phyloP scores from a whole-genome alignment of 306 rosid genomes.

The Fragaria iinumae region DNA sequence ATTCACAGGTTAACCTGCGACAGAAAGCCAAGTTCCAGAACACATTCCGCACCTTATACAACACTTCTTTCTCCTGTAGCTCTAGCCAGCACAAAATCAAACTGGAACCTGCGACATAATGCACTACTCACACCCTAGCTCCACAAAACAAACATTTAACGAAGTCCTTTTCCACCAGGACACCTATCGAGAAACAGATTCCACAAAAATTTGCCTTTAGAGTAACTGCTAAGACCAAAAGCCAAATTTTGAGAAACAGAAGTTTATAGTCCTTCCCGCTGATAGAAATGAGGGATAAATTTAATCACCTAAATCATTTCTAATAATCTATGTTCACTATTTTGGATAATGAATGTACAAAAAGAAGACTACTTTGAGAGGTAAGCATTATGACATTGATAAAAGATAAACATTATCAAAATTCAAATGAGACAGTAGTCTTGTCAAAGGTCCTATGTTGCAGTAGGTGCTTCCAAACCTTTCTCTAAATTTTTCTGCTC shows the following conservation, averaged over 20 bases:
- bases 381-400: slow-evolving; percentile 10
- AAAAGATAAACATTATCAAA: not conserved
- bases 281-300: not conserved
- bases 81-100: not conserved
- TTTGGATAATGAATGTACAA: slow-evolving; percentile 4
- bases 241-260: not conserved
- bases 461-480: slow-evolving; percentile 51
- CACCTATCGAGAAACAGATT: not conserved
- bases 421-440: not conserved
- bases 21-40: too few species aligned
- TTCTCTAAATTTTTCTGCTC: slow-evolving; percentile 47
- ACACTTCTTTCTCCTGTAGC: not conserved
- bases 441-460: slow-evolving; percentile 36
- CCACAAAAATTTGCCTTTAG: too few species aligned
- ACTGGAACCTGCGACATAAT: too few species aligned
- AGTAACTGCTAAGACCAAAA: not conserved
- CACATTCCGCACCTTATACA: not conserved
- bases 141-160: not conserved
- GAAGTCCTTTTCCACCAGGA: not conserved
- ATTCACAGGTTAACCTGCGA: not conserved
- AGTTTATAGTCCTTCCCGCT: not conserved
- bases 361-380: not conserved
- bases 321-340: not conserved
- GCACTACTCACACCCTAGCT: not conserved
- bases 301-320: not conserved